A percentile compares a stretch with the other conserved stretches of the same genome.
phyloP scores from a whole-genome alignment of 1,139 yeast genomes.

The Trichomonascaceae sp. region DNA sequence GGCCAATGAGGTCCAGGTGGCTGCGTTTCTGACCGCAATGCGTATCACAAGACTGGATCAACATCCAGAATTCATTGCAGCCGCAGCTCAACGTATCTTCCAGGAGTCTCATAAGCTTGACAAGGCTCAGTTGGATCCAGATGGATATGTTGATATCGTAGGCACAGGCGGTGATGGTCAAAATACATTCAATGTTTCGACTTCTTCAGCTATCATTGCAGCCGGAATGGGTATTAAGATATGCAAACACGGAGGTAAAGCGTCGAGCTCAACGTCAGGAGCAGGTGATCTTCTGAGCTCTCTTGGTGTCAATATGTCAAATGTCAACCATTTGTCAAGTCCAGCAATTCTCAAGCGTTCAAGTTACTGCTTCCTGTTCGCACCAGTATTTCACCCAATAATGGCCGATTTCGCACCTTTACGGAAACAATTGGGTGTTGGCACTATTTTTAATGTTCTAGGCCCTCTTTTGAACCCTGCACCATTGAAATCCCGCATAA shows the following conservation, averaged over 20 bases:
- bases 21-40: slow-evolving; percentile 74
- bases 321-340: slow-evolving; percentile 60
- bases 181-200: slow-evolving; percentile 91
- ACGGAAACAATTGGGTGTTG: slow-evolving; percentile 72
- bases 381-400: slow-evolving; percentile 93
- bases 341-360: slow-evolving; percentile 53
- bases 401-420: slow-evolving; percentile 80
- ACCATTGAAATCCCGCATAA: slow-evolving; percentile 69
- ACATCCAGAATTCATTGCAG: slow-evolving; percentile 71
- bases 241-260: slow-evolving; percentile 95
- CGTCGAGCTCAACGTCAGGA: slow-evolving; percentile 87
- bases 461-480: slow-evolving; percentile 94
- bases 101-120: slow-evolving; percentile 32
- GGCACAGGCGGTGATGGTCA: slow-evolving; percentile 99
- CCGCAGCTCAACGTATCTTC: slow-evolving; percentile 74
- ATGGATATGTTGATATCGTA: slow-evolving; percentile 77
- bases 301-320: slow-evolving; percentile 70
- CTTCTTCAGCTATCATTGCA: slow-evolving; percentile 89
- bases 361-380: slow-evolving; percentile 72
- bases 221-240: slow-evolving; percentile 83
- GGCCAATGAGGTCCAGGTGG: slow-evolving; percentile 64
- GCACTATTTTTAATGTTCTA: slow-evolving; percentile 85
- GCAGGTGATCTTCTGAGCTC: slow-evolving; percentile 80
- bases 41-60: slow-evolving; percentile 75
- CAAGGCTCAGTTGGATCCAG: slow-evolving; percentile 37